A percentile compares a stretch with the other conserved stretches of the same genome.
Conservation (phyloP, 2,329 filamentous ascomycete species). For the Paraconiothyrium sp. region DNA sequence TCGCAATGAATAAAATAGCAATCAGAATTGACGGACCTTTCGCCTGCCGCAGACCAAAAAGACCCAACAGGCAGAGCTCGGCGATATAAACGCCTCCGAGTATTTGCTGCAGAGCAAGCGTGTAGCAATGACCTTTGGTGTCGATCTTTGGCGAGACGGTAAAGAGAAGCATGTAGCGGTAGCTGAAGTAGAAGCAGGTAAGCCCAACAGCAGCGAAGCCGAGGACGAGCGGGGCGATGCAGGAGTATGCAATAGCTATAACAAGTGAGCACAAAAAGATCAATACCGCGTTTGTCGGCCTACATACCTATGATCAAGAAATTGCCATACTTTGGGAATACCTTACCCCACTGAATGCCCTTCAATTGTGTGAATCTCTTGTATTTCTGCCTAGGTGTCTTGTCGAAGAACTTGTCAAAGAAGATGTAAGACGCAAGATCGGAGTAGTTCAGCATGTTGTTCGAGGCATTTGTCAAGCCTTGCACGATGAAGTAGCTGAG, state of each 20-base stretch:
- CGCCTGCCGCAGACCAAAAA: constrained; percentile 66
- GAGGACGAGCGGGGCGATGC: constrained; percentile 85
- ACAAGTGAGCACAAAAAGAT: not conserved
- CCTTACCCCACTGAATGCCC: constrained; percentile 51
- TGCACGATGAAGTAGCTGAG: constrained; percentile 95
- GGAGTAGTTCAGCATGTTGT: constrained; percentile 75
- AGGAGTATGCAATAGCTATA: constrained; percentile 81
- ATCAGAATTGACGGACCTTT: constrained; percentile 47
- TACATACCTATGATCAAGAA: constrained; percentile 52
- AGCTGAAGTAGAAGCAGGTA: constrained; percentile 83
- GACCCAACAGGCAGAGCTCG: constrained; percentile 82
- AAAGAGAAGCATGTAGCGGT: constrained; percentile 90
- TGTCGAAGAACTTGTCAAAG: constrained; percentile 77
- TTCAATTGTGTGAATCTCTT: constrained; percentile 43
- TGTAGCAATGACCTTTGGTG: constrained; percentile 87
- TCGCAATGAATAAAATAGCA: constrained; percentile 41
- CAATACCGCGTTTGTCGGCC: not conserved
- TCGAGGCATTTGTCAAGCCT: constrained; percentile 80
- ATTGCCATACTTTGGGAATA: constrained; percentile 53
- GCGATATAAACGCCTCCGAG: constrained; percentile 85
- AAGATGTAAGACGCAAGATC: constrained; percentile 79
- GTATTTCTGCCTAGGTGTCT: constrained; percentile 68
- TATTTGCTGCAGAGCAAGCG: constrained; percentile 86
- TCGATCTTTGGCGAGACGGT: constrained; percentile 84
- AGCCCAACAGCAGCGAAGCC: constrained; percentile 83